Evolutionary conservation across 2,329 filamentous ascomycete genomes (phyloP).

Genomic region (Pseudogymnoascus sp.): DNA sequence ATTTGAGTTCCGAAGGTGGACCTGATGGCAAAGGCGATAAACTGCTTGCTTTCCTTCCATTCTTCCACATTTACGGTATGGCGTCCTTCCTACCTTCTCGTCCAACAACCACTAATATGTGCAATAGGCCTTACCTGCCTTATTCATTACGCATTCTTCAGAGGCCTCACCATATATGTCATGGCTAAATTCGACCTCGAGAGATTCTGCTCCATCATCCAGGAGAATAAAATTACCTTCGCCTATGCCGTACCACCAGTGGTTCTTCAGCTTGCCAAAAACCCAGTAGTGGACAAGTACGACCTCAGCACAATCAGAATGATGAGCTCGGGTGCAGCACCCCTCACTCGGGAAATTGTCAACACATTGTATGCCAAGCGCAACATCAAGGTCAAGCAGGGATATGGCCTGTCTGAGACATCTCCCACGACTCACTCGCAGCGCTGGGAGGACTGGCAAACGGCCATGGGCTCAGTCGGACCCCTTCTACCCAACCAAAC

Average conservation of each 20-base stretch:
- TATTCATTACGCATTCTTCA: slow-evolving; percentile 58
- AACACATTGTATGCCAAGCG: slow-evolving; percentile 60
- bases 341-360: slow-evolving; percentile 71
- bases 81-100: not conserved
- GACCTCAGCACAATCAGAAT: slow-evolving; percentile 71
- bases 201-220: slow-evolving; percentile 66
- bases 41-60: slow-evolving; percentile 71
- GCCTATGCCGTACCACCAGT: slow-evolving; percentile 79
- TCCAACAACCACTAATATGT: slow-evolving; percentile 13
- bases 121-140: slow-evolving; percentile 57
- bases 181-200: slow-evolving; percentile 77
- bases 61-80: slow-evolving; percentile 78
- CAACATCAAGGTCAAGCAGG: slow-evolving; percentile 77
- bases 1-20: slow-evolving; percentile 49
- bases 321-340: slow-evolving; percentile 82
- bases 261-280: slow-evolving; percentile 69
- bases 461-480: slow-evolving; percentile 69
- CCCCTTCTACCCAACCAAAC: slow-evolving; percentile 69
- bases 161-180: slow-evolving; percentile 58
- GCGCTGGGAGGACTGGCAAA: slow-evolving; percentile 65
- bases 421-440: slow-evolving; percentile 70
- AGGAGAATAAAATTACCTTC: slow-evolving; percentile 67
- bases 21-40: slow-evolving; percentile 57
- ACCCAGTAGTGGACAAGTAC: slow-evolving; percentile 69
- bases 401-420: slow-evolving; percentile 84